Evolutionary conservation across 495 filamentous ascomycete species (phyloP).

Genomic region (Xylaria telfairii): DNA sequence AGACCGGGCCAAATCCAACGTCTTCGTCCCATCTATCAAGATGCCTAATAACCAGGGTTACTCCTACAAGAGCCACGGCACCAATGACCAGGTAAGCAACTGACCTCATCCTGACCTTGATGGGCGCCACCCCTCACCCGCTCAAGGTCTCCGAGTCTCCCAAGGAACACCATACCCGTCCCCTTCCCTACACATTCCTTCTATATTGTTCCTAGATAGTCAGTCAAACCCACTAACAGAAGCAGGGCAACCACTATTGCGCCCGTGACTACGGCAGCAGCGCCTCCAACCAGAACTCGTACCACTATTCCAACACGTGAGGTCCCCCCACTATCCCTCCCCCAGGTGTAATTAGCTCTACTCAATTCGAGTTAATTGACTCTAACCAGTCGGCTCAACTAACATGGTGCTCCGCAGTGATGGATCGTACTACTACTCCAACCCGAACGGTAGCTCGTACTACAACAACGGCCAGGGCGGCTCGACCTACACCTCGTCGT

Average conservation of each 20-base stretch:
- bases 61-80: slow-evolving; percentile 49
- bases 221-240: slow-evolving; percentile 16
- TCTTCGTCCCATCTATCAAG: slow-evolving; percentile 23
- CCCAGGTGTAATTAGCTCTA: too few species aligned
- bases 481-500: slow-evolving; percentile 51
- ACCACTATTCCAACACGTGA: slow-evolving; percentile 63
- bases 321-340: slow-evolving; percentile 29
- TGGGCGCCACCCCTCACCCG: neutral
- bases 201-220: neutral
- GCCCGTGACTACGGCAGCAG: slow-evolving; percentile 57
- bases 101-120: neutral
- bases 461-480: slow-evolving; percentile 51
- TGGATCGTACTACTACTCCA: slow-evolving; percentile 67
- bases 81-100: slow-evolving; percentile 46
- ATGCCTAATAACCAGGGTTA: slow-evolving; percentile 45
- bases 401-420: slow-evolving; percentile 43
- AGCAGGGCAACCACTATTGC: slow-evolving; percentile 62
- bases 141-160: neutral
- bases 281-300: slow-evolving; percentile 56
- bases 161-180: neutral
- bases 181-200: neutral
- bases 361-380: neutral
- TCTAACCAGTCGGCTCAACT: neutral
- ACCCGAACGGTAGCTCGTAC: slow-evolving; percentile 58
- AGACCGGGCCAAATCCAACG: neutral